Evolutionary conservation across 257 asterid species (phyloP).

Genomic region (Osmanthus fragrans): DNA sequence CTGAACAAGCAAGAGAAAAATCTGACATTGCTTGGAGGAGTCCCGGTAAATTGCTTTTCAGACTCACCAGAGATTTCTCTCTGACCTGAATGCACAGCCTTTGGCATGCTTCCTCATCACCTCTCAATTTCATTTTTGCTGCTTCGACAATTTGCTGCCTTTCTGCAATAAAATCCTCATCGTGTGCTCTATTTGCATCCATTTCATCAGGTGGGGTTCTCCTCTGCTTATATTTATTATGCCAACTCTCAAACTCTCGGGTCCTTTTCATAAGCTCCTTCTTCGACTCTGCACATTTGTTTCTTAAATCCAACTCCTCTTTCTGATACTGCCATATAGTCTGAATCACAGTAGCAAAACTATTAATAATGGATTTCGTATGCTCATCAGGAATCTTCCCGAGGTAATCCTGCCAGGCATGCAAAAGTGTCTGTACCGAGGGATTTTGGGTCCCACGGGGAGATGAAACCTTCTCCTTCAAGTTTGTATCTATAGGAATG

Average conservation of each 20-base stretch:
- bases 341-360: slow-evolving; percentile 68
- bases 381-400: slow-evolving; percentile 82
- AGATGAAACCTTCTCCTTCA: slow-evolving; percentile 76
- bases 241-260: slow-evolving; percentile 77
- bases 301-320: slow-evolving; percentile 76
- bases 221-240: slow-evolving; percentile 62
- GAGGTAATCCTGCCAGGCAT: slow-evolving; percentile 70
- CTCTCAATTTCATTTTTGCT: slow-evolving; percentile 59
- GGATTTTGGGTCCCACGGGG: slow-evolving; percentile 73
- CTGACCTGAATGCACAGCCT: slow-evolving; percentile 78
- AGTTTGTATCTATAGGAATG: slow-evolving; percentile 78
- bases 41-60: slow-evolving; percentile 77
- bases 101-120: slow-evolving; percentile 63
- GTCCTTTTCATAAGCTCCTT: slow-evolving; percentile 63
- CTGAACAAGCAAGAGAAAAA: slow-evolving; percentile 81
- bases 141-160: slow-evolving; percentile 53
- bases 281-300: slow-evolving; percentile 63
- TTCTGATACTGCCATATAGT: slow-evolving; percentile 67
- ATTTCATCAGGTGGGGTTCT: slow-evolving; percentile 62
- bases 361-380: slow-evolving; percentile 63
- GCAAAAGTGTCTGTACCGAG: slow-evolving; percentile 61
- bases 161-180: slow-evolving; percentile 45
- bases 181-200: slow-evolving; percentile 55
- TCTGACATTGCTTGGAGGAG: slow-evolving; percentile 64
- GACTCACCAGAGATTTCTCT: slow-evolving; percentile 67